phyloP scores from a whole-genome alignment of 2,329 filamentous ascomycete species.

The Penicillium occitanis region DNA sequence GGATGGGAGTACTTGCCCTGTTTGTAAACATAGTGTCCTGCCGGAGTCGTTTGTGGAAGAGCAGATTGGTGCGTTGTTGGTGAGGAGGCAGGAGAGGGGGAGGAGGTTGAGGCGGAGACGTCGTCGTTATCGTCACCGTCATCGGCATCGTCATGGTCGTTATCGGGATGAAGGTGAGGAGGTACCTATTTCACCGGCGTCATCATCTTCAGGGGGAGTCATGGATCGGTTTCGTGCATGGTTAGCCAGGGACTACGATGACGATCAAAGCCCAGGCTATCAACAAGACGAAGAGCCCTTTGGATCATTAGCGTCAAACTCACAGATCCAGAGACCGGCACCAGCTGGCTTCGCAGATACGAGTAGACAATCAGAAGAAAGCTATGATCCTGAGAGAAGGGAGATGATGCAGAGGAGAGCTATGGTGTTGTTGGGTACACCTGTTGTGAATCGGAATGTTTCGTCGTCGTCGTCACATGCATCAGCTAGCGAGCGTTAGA shows the following conservation, averaged over 20 bases:
- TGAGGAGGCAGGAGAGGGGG: slow-evolving; percentile 72
- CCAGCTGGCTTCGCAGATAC: background rate
- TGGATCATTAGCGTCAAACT: background rate
- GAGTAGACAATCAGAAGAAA: background rate
- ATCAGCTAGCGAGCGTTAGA: background rate
- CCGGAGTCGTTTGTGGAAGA: slow-evolving; percentile 65
- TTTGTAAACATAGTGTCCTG: slow-evolving; percentile 83
- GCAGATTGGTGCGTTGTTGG: slow-evolving; percentile 79
- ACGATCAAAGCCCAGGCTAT: background rate
- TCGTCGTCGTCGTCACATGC: background rate
- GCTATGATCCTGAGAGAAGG: slow-evolving; percentile 8
- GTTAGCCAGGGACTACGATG: background rate
- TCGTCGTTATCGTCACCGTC: background rate
- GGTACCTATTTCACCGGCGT: too few species aligned
- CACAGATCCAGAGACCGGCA: background rate
- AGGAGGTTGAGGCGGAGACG: slow-evolving; percentile 33
- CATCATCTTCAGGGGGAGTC: background rate
- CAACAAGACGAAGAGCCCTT: background rate
- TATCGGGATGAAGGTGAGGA: background rate
- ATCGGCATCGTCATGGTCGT: background rate
- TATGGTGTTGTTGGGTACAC: slow-evolving; percentile 19
- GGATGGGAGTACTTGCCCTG: slow-evolving; percentile 81
- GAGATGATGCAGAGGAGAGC: slow-evolving; percentile 22
- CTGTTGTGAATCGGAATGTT: slow-evolving; percentile 5
- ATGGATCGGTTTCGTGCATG: background rate